Evolutionary conservation across 148 eudicot species (phyloP), one percentile per base, ranked within the genome.

Genomic region (Amaranthus cruentus): DNA sequence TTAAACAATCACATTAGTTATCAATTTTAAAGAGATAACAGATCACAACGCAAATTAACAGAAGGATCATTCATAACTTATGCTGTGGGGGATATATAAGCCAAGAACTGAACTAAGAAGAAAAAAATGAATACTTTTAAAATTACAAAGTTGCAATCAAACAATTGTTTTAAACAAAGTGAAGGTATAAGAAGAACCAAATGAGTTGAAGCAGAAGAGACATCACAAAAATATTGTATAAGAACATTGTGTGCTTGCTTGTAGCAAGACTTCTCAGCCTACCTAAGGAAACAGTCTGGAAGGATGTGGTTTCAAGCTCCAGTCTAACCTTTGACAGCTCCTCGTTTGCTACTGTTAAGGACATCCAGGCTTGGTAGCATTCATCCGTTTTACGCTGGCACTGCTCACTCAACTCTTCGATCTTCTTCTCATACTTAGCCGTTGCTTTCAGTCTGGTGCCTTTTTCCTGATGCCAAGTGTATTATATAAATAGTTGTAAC

Each of bases 321-420:
- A 87, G 86, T 70, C 89, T 87, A 54, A 91, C 92, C 81, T 89
- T 91, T 86, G 88, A 88, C 69, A 95, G 86, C 79, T 95, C 89
- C 77, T 90, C 88, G 68, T 87, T 91, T 67, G 97, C 89, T 55
- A 90, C 81, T 73, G 90, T 85, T 79, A 87, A 82, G 52, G 97
- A 95, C 98, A 95, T 90, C 98, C 98, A 95, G 76, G 98, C 96
- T 78, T 91, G 93, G 82, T 86, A 87, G 78, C 97, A 95, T 84
- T 95, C 98, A 79, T 91, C 96, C 63, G 91, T 84, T 88, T 95
- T 95, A 50, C 76, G 85, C 75, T 86, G 85, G 80, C 90, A 85
- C 80, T 81, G 88, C 69, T 81, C 79, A 64, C 76, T 88, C 73
- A 95, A 76, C 71, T 95, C 97, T 80, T 87, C 85, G 75, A 91